Evolutionary conservation across 768 basidiomycete species (phyloP).

Genomic region (Collybia sordida): DNA sequence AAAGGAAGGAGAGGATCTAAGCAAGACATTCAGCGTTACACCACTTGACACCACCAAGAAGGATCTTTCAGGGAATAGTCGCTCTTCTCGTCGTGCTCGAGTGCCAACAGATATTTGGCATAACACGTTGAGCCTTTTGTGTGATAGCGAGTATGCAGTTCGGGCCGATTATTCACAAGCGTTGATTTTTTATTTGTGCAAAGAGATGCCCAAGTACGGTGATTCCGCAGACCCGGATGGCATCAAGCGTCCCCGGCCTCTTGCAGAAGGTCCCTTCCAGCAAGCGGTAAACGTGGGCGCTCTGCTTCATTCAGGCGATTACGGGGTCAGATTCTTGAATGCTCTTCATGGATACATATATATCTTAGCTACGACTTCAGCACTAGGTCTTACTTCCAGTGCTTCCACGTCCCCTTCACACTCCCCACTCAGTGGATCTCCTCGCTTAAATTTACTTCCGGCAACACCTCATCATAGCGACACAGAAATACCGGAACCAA

Average conservation of each 20-base stretch:
- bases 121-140: constrained; percentile 82
- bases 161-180: constrained; percentile 76
- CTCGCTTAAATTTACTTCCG: constrained; percentile 30
- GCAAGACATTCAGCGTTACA: constrained; percentile 7
- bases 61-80: constrained; percentile 27
- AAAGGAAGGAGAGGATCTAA: constrained; percentile 12
- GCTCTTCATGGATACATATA: constrained; percentile 81
- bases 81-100: constrained; percentile 56
- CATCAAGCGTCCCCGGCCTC: constrained; percentile 41
- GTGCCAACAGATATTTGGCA: constrained; percentile 88
- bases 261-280: constrained; percentile 48
- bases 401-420: constrained; percentile 42
- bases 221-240: constrained; percentile 49
- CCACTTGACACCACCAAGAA: constrained; percentile 28
- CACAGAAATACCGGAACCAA: constrained; percentile 22
- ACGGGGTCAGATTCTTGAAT: constrained; percentile 71
- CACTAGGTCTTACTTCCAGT: constrained; percentile 48
- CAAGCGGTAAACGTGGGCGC: constrained; percentile 46
- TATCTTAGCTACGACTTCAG: constrained; percentile 70
- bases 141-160: constrained; percentile 75
- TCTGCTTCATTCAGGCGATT: constrained; percentile 56
- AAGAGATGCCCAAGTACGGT: constrained; percentile 70
- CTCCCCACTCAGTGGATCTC: constrained; percentile 24
- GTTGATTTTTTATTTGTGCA: constrained; percentile 71
- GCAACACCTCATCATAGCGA: constrained; percentile 25